Evolutionary conservation across 768 basidiomycete species (phyloP).

Genomic region (Pleurotus cornucopiae): DNA sequence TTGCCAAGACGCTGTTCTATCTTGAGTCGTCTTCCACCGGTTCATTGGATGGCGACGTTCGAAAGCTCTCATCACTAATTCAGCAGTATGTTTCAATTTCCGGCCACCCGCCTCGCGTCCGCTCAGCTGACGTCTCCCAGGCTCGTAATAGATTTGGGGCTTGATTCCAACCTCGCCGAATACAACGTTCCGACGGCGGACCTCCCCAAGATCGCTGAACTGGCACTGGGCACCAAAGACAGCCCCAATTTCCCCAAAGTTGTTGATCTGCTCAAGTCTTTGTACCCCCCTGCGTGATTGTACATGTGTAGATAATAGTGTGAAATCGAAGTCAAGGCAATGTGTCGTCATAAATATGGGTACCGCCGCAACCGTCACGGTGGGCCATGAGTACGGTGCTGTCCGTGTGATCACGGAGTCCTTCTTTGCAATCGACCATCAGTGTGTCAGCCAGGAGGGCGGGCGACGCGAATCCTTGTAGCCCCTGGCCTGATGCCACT

Average conservation of each 20-base stretch:
- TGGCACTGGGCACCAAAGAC: conserved; percentile 38
- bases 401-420: not conserved
- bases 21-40: conserved; percentile 59
- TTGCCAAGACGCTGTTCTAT: conserved; percentile 56
- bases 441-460: no score
- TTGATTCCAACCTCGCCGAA: conserved; percentile 52
- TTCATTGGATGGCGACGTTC: conserved; percentile 59
- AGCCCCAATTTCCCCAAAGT: conserved; percentile 36
- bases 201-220: conserved; percentile 47
- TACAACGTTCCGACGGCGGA: conserved; percentile 64
- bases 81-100: conserved; percentile 37
- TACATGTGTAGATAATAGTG: not conserved
- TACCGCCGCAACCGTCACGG: not conserved
- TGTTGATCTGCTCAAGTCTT: conserved; percentile 42
- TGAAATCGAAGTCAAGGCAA: not conserved
- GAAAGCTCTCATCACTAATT: conserved; percentile 48
- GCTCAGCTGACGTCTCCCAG: conserved; percentile 26
- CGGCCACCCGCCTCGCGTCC: not conserved
- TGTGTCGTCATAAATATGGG: not conserved
- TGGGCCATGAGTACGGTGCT: no score
- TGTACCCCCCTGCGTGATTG: conserved; percentile 27
- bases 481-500: not conserved
- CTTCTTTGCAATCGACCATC: no score
- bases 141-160: conserved; percentile 54
- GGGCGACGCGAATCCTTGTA: no score